A percentile compares a stretch with the other conserved stretches of the same genome.
Evolutionary conservation across 164 flowering plant species (phyloP).

Genomic region (Annona squamosa): DNA sequence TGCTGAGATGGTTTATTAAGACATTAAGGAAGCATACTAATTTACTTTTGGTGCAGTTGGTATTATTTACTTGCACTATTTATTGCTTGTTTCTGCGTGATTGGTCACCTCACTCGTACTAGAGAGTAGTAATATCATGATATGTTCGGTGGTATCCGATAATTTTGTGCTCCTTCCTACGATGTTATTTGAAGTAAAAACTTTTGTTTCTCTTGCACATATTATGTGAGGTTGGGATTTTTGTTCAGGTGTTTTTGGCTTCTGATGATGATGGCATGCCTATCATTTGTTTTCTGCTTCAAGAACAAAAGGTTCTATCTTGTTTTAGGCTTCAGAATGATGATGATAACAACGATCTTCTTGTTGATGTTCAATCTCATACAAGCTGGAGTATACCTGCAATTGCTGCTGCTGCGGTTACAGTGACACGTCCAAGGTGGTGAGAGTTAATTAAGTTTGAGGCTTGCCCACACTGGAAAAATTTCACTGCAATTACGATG

Average conservation of each 20-base stretch:
- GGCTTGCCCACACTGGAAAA: too few species aligned
- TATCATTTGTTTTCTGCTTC: slow-evolving; percentile 75
- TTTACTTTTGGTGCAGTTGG: not conserved
- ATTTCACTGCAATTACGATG: too few species aligned
- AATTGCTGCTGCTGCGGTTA: slow-evolving; percentile 75
- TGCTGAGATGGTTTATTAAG: not conserved
- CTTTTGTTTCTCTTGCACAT: not conserved
- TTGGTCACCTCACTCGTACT: not conserved
- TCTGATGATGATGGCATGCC: slow-evolving; percentile 83
- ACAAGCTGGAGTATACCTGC: slow-evolving; percentile 85
- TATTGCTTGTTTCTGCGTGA: not conserved
- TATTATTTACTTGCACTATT: too few species aligned
- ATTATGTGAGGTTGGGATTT: not conserved
- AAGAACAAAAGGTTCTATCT: slow-evolving; percentile 70
- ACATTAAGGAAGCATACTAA: not conserved
- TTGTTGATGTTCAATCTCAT: slow-evolving; percentile 73
- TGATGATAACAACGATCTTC: slow-evolving; percentile 53
- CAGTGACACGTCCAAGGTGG: slow-evolving; percentile 83
- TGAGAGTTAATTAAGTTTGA: not conserved
- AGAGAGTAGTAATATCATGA: not conserved
- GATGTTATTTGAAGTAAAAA: not conserved
- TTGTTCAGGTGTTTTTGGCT: slow-evolving; percentile 75
- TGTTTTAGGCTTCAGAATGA: slow-evolving; percentile 65
- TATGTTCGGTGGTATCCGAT: not conserved
- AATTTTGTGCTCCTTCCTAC: not conserved